Evolutionary conservation across 2,329 filamentous ascomycete genomes (phyloP), one percentile per base, ranked within the genome.

Genomic region (Clonostachys rhizophaga): DNA sequence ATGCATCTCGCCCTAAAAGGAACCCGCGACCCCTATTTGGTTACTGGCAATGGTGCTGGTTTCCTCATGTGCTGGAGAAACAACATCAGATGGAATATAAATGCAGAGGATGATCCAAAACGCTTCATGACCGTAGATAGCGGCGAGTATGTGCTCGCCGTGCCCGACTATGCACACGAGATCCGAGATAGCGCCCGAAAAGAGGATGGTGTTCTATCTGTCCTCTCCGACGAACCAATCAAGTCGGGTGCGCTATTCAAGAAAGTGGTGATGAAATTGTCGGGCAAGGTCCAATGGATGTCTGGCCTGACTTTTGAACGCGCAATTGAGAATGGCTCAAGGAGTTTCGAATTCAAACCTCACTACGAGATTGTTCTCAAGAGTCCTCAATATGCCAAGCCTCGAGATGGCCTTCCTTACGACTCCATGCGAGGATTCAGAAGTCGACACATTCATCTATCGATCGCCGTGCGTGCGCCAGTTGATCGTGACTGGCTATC

Each of bases 41-140:
- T 99, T 41, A 96, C 91, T 37, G 91, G 92, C 9, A 86, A 92
- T 55, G 94, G 94, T 37, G 91, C 91, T 34, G 94, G 94, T 5
- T 95, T 99, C 60, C 81, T 97, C 40, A 96, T 99, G 91, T 97
- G 95, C 64, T 99, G 92, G 92, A 86, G 94, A 45, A 95, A 91
- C 58, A 88, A 96, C 63, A 91, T 99, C 36, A 83, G 81, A 50
- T 95, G 90, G 83, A 87, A 86, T 50, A 83, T 99, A 45, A 87
- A 91, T 49, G 83, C 85, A 45, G 86, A 90, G 45, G 84, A 95
- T 55, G 89, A 99, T 57, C 91, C 94, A 1, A 89, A 88, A 61
- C 86, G 88, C 50, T 95, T 99, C 67, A 95, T 99, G 86, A 91
- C 87, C 2, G 91, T 99, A 5, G 89, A 95, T 52, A 96, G 92